phyloP scores from a whole-genome alignment of 495 filamentous ascomycete species.

The Clohesyomyces aquaticus region DNA sequence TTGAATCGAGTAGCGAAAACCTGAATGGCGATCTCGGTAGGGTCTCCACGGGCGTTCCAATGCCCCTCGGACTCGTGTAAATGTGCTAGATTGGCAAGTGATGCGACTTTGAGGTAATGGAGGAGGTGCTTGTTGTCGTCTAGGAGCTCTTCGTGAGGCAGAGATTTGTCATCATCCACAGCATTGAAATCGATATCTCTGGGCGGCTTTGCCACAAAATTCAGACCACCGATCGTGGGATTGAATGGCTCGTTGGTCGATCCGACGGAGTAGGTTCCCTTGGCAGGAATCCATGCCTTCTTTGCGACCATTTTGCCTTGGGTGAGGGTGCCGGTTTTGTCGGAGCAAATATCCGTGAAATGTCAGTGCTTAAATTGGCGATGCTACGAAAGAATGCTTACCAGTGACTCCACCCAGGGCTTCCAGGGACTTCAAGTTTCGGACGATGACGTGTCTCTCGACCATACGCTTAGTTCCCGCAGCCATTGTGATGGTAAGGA shows the following conservation, averaged over 20 bases:
- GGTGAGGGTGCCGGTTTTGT: slow-evolving; percentile 73
- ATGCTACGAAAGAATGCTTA: background rate
- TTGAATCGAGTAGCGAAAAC: slow-evolving; percentile 55
- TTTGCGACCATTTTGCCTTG: slow-evolving; percentile 67
- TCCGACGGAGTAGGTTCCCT: slow-evolving; percentile 47
- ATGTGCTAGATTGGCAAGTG: slow-evolving; percentile 47
- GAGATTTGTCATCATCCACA: slow-evolving; percentile 42
- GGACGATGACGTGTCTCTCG: slow-evolving; percentile 69
- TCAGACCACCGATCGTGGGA: slow-evolving; percentile 44
- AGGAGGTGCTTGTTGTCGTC: slow-evolving; percentile 39
- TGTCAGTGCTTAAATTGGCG: background rate
- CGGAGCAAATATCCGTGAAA: slow-evolving; percentile 51
- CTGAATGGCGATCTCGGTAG: slow-evolving; percentile 63
- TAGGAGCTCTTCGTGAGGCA: slow-evolving; percentile 46
- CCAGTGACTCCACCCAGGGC: slow-evolving; percentile 59
- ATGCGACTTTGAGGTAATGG: slow-evolving; percentile 45
- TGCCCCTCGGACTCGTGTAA: slow-evolving; percentile 43
- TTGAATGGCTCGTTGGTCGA: slow-evolving; percentile 44
- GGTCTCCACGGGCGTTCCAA: slow-evolving; percentile 60
- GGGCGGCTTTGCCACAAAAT: slow-evolving; percentile 35
- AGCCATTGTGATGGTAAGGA: slow-evolving; percentile 77
- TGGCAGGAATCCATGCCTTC: slow-evolving; percentile 55
- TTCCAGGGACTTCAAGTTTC: slow-evolving; percentile 68
- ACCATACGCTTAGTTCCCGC: slow-evolving; percentile 77
- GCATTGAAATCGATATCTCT: slow-evolving; percentile 31